A percentile compares a stretch with the other conserved stretches of the same genome.
Conservation (phyloP, 768 basidiomycete genomes). For the Agaricus sinodeliciosus region DNA sequence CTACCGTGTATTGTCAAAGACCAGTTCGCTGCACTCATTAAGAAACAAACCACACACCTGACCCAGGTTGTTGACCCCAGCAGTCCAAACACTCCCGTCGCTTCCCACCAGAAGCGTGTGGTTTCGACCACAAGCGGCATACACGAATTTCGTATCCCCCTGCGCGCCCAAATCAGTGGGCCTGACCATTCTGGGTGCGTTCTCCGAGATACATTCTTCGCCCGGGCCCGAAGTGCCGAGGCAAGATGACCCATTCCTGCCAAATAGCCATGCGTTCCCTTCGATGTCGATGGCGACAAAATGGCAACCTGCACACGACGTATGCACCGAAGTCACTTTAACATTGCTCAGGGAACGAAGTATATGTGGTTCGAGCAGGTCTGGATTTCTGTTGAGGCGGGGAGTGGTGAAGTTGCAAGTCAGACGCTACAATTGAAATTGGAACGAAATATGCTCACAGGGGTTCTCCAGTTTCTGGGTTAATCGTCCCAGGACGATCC, state of each 20-base stretch:
- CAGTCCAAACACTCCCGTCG: conserved; percentile 78
- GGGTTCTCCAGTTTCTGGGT: conserved; percentile 32
- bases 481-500: conserved; percentile 47
- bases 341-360: conserved; percentile 84
- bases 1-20: conserved; percentile 25
- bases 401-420: neutral
- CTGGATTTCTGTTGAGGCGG: conserved; percentile 45
- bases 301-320: conserved; percentile 73
- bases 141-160: conserved; percentile 56
- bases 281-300: conserved; percentile 66
- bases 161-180: conserved; percentile 57
- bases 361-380: conserved; percentile 84
- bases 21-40: neutral
- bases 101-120: conserved; percentile 82
- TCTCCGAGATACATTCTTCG: conserved; percentile 64
- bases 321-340: conserved; percentile 63
- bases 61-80: conserved; percentile 74
- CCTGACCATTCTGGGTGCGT: conserved; percentile 56
- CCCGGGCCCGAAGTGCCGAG: conserved; percentile 52
- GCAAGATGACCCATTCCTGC: conserved; percentile 67
- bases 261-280: conserved; percentile 87
- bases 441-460: conserved; percentile 23
- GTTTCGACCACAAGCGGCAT: conserved; percentile 77
- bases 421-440: conserved; percentile 5
- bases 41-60: conserved; percentile 47